Conservation (phyloP, 164 flowering plant species). For the Santalum album region DNA sequence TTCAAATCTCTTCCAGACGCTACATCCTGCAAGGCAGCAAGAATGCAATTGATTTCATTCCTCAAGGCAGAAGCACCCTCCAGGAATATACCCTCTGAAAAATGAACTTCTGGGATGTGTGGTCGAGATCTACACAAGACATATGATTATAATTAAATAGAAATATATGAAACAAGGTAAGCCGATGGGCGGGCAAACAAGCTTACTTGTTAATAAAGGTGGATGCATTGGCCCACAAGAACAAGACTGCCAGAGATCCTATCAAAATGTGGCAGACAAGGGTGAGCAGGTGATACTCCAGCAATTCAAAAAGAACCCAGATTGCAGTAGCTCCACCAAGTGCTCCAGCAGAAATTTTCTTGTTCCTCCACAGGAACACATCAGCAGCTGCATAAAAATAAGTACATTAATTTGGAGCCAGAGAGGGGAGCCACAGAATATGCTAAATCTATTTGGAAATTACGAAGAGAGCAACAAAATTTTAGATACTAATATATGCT, state of each 20-base stretch:
- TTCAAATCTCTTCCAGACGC: slow-evolving; percentile 35
- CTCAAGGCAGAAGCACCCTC: slow-evolving; percentile 30
- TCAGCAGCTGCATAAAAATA: slow-evolving; percentile 34
- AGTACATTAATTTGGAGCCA: no score
- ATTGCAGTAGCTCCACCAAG: slow-evolving; percentile 30
- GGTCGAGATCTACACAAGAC: slow-evolving; percentile 39
- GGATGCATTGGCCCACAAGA: slow-evolving; percentile 55
- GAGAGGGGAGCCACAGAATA: no score
- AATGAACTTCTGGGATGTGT: slow-evolving; percentile 28
- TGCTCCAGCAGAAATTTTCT: slow-evolving; percentile 26
- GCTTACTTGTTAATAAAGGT: slow-evolving; percentile 48
- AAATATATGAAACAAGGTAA: background rate
- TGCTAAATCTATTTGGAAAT: no score
- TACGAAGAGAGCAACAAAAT: no score
- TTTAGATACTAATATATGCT: no score
- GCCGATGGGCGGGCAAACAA: background rate
- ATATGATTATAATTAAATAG: background rate
- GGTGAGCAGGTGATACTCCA: slow-evolving; percentile 31
- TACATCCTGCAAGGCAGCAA: slow-evolving; percentile 21
- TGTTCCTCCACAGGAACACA: slow-evolving; percentile 42
- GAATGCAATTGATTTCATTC: slow-evolving; percentile 20
- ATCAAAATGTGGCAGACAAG: slow-evolving; percentile 41
- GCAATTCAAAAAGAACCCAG: slow-evolving; percentile 36
- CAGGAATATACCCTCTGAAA: slow-evolving; percentile 34
- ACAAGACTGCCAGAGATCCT: slow-evolving; percentile 31